Conservation (phyloP, 768 basidiomycete genomes). For the Lactarius trivialis region DNA sequence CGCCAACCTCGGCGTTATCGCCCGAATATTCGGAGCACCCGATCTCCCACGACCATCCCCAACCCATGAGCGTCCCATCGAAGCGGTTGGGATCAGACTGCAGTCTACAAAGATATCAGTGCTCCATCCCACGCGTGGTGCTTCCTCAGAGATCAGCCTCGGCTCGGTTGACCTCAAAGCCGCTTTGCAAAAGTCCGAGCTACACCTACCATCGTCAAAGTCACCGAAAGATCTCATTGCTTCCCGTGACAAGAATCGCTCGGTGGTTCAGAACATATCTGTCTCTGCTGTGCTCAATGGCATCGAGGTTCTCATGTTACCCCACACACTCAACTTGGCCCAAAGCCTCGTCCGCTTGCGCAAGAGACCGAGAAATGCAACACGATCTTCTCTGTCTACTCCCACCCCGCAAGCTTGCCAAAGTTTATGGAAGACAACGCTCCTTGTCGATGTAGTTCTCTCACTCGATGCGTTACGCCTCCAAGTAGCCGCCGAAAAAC, state of each 20-base stretch:
- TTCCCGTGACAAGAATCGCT: conserved; percentile 14
- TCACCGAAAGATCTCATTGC: conserved; percentile 10
- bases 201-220: conserved; percentile 12
- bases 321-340: conserved; percentile 21
- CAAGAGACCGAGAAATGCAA: conserved; percentile 1
- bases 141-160: conserved; percentile 16
- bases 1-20: conserved; percentile 20
- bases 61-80: not conserved
- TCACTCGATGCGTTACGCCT: conserved; percentile 41
- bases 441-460: conserved; percentile 36
- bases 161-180: conserved; percentile 1
- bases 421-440: conserved; percentile 7
- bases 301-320: conserved; percentile 19
- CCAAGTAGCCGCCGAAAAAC: conserved; percentile 64
- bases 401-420: not conserved
- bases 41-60: not conserved
- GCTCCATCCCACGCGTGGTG: conserved; percentile 11
- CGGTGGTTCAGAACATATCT: conserved; percentile 14
- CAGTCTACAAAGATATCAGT: conserved; percentile 9
- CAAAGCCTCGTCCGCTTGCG: conserved; percentile 15
- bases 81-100: not conserved
- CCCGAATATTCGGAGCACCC: conserved; percentile 16
- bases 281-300: conserved; percentile 15
- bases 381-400: not conserved
- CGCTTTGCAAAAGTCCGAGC: conserved; percentile 7